Evolutionary conservation across 176 grass and related monocot species (phyloP).

Genomic region (Rhynchospora tenuis): DNA sequence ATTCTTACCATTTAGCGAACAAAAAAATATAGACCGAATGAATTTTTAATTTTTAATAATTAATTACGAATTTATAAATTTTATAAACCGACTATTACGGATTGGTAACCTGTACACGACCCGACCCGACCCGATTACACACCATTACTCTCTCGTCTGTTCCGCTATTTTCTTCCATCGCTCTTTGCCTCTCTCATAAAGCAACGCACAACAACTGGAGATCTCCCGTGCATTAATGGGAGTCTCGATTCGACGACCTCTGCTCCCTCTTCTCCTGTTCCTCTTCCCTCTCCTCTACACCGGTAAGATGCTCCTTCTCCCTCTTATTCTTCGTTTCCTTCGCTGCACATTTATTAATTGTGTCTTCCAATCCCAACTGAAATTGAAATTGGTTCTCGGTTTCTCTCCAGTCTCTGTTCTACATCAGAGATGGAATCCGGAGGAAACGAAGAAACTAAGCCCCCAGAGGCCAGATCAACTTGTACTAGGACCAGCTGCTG

Average conservation of each 20-base stretch:
- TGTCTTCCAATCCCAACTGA: constrained; percentile 24
- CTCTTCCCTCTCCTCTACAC: constrained; percentile 60
- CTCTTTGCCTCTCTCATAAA: no score
- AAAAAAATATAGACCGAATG: no score
- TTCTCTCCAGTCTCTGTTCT: constrained; percentile 47
- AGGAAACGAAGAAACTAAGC: constrained; percentile 2
- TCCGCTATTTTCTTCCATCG: no score
- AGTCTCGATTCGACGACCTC: constrained; percentile 12
- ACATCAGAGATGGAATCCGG: constrained; percentile 29
- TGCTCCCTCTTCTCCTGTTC: constrained; percentile 39
- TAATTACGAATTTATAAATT: no score
- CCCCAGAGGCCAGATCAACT: constrained; percentile 36
- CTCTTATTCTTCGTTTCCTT: constrained; percentile 1
- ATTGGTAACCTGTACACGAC: no score
- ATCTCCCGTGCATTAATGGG: constrained; percentile 35
- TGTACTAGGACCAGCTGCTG: constrained; percentile 50
- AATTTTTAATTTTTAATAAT: no score
- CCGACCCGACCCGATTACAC: no score
- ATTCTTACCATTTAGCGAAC: no score
- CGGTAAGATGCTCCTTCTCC: constrained; percentile 25
- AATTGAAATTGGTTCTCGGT: not conserved
- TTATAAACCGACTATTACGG: no score
- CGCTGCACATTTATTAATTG: not conserved
- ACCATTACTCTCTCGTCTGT: no score
- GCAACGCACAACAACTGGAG: not conserved